A percentile compares a stretch with the other conserved stretches of the same genome.
Conservation (phyloP, 2,329 filamentous ascomycete species). For the Tolypocladium sp. region DNA sequence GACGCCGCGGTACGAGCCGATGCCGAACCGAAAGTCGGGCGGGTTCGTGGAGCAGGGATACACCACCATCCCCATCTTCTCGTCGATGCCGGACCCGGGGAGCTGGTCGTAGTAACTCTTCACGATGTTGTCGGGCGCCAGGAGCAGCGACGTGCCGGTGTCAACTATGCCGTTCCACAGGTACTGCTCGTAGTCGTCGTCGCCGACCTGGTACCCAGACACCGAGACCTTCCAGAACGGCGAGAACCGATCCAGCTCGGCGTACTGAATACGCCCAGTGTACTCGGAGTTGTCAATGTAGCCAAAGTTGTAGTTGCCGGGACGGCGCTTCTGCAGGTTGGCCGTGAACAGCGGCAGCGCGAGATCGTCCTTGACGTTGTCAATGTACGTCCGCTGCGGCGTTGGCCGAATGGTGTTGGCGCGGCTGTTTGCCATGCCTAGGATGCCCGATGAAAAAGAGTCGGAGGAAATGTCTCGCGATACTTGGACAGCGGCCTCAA, state of each 20-base stretch:
- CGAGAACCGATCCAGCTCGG: slow-evolving; percentile 36
- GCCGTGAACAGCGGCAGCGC: slow-evolving; percentile 25
- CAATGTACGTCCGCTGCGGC: slow-evolving; percentile 22
- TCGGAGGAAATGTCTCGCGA: slow-evolving; percentile 32
- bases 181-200: slow-evolving; percentile 5
- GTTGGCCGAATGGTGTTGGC: slow-evolving; percentile 24
- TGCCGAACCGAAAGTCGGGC: slow-evolving; percentile 29
- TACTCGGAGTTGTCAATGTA: slow-evolving; percentile 48
- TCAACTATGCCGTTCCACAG: slow-evolving; percentile 52
- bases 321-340: slow-evolving; percentile 19
- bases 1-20: slow-evolving; percentile 22
- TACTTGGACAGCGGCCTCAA: slow-evolving; percentile 54
- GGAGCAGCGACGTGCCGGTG: slow-evolving; percentile 60
- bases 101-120: slow-evolving; percentile 52
- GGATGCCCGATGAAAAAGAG: slow-evolving; percentile 23
- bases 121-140: slow-evolving; percentile 45
- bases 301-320: slow-evolving; percentile 30
- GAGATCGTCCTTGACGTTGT: slow-evolving; percentile 22
- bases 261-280: slow-evolving; percentile 47
- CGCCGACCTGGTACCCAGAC: slow-evolving; percentile 45
- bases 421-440: slow-evolving; percentile 21
- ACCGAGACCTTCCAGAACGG: slow-evolving; percentile 56
- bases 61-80: slow-evolving; percentile 41
- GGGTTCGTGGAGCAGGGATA: slow-evolving; percentile 46
- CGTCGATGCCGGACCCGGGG: slow-evolving; percentile 35